phyloP scores from a whole-genome alignment of 805 yeast genomes.

The Cyberlindnera mrakii region DNA sequence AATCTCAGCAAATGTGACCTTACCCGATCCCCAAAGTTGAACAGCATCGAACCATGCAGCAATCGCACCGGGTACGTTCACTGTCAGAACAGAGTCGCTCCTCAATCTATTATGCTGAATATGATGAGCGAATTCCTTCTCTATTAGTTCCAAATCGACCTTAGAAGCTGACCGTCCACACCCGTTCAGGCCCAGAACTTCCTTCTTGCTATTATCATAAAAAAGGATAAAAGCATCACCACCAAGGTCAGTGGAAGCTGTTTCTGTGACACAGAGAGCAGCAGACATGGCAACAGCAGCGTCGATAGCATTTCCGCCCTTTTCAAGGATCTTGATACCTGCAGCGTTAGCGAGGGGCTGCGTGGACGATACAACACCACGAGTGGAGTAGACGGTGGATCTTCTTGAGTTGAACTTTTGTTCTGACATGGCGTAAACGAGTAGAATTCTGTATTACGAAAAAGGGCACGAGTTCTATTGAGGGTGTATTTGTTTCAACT shows the following conservation, averaged over 20 bases:
- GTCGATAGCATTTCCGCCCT: conserved; percentile 71
- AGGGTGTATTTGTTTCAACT: no score
- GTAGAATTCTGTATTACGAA: no score
- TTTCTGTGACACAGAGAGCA: conserved; percentile 49
- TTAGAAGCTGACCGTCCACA: conserved; percentile 62
- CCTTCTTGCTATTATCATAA: conserved; percentile 42
- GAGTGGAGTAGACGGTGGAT: conserved; percentile 66
- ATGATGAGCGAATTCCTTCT: conserved; percentile 33
- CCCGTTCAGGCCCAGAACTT: conserved; percentile 66
- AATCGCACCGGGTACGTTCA: conserved; percentile 74
- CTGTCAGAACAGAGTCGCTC: conserved; percentile 45
- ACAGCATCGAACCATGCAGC: conserved; percentile 75
- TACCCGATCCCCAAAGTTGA: conserved; percentile 68
- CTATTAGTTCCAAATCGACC: conserved; percentile 42
- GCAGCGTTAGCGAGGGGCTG: conserved; percentile 78
- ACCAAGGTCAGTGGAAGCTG: conserved; percentile 58
- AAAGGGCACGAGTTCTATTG: no score
- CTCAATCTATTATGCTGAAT: conserved; percentile 45
- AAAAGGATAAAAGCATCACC: conserved; percentile 64
- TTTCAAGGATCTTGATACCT: conserved; percentile 55
- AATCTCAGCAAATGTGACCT: conserved; percentile 50
- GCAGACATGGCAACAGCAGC: conserved; percentile 59
- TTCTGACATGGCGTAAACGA: background rate
- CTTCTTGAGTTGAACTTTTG: conserved; percentile 48
- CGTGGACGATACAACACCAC: conserved; percentile 68